Conservation (phyloP, 257 asterid genomes). For the Penstemon eatonii region DNA sequence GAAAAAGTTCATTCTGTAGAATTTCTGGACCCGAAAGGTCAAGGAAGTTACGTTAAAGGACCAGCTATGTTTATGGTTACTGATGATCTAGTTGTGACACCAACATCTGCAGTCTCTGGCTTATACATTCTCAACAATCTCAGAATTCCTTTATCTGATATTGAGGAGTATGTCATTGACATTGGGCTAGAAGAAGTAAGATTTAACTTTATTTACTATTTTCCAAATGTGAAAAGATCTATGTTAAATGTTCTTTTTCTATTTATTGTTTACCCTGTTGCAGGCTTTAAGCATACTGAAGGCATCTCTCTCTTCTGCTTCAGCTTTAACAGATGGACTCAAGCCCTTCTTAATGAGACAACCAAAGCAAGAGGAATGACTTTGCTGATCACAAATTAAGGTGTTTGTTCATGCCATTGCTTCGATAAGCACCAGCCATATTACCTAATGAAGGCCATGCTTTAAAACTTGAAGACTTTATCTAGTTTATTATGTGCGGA, state of each 20-base stretch:
- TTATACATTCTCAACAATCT: not conserved
- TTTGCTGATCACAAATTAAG: too few species aligned
- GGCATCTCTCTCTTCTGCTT: not conserved
- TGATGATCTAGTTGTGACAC: conserved; percentile 23
- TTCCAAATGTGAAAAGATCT: not conserved
- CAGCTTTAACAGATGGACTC: too few species aligned
- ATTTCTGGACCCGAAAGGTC: conserved; percentile 7
- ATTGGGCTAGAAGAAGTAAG: conserved; percentile 26
- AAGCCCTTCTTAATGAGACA: too few species aligned
- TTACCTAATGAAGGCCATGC: too few species aligned
- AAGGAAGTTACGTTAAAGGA: conserved; percentile 10
- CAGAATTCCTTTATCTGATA: conserved; percentile 9
- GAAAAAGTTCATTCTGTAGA: not conserved
- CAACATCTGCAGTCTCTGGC: not conserved
- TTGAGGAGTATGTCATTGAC: conserved; percentile 11
- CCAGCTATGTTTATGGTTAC: conserved; percentile 7
- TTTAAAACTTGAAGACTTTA: too few species aligned
- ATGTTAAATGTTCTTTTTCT: not conserved
- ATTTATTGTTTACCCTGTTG: not conserved
- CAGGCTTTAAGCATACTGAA: not conserved
- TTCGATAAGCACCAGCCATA: too few species aligned
- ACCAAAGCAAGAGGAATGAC: too few species aligned
- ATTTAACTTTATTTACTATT: not conserved
- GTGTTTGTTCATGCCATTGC: too few species aligned
- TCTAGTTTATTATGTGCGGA: too few species aligned